Conservation (phyloP, 2,329 filamentous ascomycete genomes). For the Aureobasidium sp. region DNA sequence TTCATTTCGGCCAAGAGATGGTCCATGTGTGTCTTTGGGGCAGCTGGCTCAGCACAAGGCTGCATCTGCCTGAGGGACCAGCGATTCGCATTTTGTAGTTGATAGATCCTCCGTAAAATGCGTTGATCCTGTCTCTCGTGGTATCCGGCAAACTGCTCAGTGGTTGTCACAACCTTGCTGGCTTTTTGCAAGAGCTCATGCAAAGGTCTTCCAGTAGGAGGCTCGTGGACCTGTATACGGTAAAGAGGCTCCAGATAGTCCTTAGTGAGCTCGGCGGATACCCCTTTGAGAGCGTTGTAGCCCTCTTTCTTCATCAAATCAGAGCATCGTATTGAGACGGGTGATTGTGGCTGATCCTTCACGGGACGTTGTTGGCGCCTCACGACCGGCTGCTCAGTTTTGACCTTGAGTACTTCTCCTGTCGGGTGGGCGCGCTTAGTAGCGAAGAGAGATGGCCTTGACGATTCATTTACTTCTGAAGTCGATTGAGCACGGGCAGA, state of each 20-base stretch:
- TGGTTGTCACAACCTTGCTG: conserved; percentile 81
- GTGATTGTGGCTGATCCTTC: background rate
- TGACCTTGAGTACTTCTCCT: background rate
- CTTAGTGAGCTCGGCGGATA: conserved; percentile 37
- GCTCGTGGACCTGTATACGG: conserved; percentile 47
- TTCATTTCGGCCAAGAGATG: conserved; percentile 83
- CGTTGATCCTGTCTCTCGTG: conserved; percentile 82
- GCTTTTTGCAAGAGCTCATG: conserved; percentile 70
- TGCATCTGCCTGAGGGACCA: conserved; percentile 90
- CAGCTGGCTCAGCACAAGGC: conserved; percentile 69
- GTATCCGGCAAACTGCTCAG: conserved; percentile 73
- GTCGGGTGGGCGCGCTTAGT: background rate
- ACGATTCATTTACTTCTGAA: conserved; percentile 59
- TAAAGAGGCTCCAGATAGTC: conserved; percentile 60
- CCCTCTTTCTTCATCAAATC: conserved; percentile 23
- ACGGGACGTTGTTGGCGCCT: background rate
- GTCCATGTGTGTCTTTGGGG: conserved; percentile 75
- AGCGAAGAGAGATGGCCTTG: conserved; percentile 20
- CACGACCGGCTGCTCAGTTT: background rate
- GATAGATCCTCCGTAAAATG: conserved; percentile 77
- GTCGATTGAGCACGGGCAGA: conserved; percentile 65
- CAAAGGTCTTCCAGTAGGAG: conserved; percentile 47
- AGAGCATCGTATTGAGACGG: background rate
- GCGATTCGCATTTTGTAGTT: conserved; percentile 80
- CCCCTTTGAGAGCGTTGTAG: conserved; percentile 38